phyloP scores from a whole-genome alignment of 257 asterid species.

The Scutellaria galericulata region DNA sequence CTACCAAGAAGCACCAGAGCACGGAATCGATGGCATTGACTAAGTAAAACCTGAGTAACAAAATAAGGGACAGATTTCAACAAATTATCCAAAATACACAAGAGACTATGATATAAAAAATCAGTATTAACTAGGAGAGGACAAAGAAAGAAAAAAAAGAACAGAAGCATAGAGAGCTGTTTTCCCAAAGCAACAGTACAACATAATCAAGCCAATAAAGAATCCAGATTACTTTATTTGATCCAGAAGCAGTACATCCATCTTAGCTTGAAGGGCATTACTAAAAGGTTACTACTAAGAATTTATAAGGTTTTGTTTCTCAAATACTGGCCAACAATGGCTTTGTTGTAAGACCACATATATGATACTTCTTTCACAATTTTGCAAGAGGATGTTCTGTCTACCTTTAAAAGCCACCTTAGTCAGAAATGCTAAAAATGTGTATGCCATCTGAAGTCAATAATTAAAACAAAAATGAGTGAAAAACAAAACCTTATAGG shows the following conservation, averaged over 20 bases:
- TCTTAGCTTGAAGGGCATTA: not conserved
- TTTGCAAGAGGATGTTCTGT: not conserved
- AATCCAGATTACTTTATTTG: conserved; percentile 7
- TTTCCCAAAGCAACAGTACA: not conserved
- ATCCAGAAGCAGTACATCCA: conserved; percentile 3
- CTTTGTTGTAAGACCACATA: not conserved
- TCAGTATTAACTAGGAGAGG: not conserved
- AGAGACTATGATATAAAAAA: not conserved
- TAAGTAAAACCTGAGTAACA: conserved; percentile 79
- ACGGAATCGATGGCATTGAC: conserved; percentile 98
- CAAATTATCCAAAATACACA: not conserved
- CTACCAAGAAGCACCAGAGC: conserved; percentile 99
- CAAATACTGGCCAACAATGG: not conserved
- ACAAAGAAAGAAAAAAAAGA: not conserved
- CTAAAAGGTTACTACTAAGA: not conserved
- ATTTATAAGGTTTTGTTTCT: conserved; percentile 20
- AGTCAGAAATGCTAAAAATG: not conserved
- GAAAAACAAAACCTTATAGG: not conserved
- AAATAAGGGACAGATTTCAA: conserved; percentile 27
- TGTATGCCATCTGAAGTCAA: not conserved
- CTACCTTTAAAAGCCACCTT: not conserved
- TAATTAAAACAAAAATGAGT: not conserved
- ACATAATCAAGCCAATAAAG: not conserved
- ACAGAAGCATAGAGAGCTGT: not conserved
- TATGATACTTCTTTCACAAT: not conserved